Conservation (phyloP, 164 flowering plant species). For the Buxus sempervirens region DNA sequence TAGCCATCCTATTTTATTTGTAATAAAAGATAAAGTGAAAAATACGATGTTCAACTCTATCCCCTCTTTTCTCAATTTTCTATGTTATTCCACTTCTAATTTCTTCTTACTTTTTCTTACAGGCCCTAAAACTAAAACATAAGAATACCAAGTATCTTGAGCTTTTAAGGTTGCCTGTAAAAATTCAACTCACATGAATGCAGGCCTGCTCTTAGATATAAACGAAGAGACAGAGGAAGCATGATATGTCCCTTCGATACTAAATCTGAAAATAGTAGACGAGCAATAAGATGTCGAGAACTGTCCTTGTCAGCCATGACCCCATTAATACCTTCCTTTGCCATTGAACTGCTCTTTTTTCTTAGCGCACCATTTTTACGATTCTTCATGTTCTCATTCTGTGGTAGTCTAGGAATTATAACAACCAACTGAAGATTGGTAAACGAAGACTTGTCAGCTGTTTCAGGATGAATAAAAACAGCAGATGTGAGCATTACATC, state of each 20-base stretch:
- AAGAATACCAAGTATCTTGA: too few species aligned
- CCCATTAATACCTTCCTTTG: conserved; percentile 34
- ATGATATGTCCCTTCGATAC: conserved; percentile 83
- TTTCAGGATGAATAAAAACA: conserved; percentile 81
- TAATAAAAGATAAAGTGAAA: too few species aligned
- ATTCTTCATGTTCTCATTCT: conserved; percentile 32
- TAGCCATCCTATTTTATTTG: too few species aligned
- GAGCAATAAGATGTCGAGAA: conserved; percentile 47
- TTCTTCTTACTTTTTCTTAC: too few species aligned
- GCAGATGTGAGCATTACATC: conserved; percentile 64
- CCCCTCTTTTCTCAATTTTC: too few species aligned
- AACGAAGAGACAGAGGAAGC: conserved; percentile 68
- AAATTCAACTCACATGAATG: conserved; percentile 70
- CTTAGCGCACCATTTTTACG: conserved; percentile 23
- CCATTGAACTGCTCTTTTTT: conserved; percentile 26
- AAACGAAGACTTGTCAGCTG: conserved; percentile 53
- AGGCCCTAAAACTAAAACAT: too few species aligned
- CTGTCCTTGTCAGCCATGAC: conserved; percentile 32
- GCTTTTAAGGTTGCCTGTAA: neutral
- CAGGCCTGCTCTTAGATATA: conserved; percentile 51
- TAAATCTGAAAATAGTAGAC: conserved; percentile 54
- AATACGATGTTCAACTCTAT: too few species aligned
- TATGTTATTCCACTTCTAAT: too few species aligned
- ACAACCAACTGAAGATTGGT: conserved; percentile 52
- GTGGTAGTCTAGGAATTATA: conserved; percentile 43